A percentile compares a stretch with the other conserved stretches of the same genome.
phyloP scores from a whole-genome alignment of 2,329 filamentous ascomycete genomes.

The Decorospora gaudefroyi region DNA sequence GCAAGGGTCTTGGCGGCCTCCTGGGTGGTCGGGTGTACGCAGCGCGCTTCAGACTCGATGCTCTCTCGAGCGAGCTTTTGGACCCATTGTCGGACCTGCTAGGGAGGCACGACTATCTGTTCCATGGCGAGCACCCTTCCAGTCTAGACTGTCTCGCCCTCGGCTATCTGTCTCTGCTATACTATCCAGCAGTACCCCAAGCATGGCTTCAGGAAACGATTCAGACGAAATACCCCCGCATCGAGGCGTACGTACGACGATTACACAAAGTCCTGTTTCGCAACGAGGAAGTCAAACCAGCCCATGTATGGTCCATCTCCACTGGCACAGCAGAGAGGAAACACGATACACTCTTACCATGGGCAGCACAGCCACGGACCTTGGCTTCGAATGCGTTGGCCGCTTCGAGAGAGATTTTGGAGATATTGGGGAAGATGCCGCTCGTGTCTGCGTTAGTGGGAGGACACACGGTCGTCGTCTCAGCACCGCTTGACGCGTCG shows the following conservation, averaged over 20 bases:
- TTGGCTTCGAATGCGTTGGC: slow-evolving; percentile 15
- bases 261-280: slow-evolving; percentile 38
- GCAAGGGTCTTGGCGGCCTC: slow-evolving; percentile 63
- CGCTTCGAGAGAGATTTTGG: slow-evolving; percentile 30
- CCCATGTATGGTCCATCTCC: slow-evolving; percentile 38
- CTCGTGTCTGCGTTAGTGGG: slow-evolving; percentile 27
- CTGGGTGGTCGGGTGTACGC: slow-evolving; percentile 70
- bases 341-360: slow-evolving; percentile 26
- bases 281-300: slow-evolving; percentile 26
- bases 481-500: slow-evolving; percentile 11
- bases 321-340: slow-evolving; percentile 11
- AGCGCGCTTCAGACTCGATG: slow-evolving; percentile 75
- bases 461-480: slow-evolving; percentile 13
- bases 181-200: slow-evolving; percentile 64
- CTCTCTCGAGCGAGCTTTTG: slow-evolving; percentile 70
- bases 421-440: slow-evolving; percentile 32
- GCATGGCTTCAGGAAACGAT: slow-evolving; percentile 65
- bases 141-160: slow-evolving; percentile 78
- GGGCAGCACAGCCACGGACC: slow-evolving; percentile 24
- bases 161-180: slow-evolving; percentile 78
- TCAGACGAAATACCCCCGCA: slow-evolving; percentile 52
- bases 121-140: slow-evolving; percentile 58
- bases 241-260: slow-evolving; percentile 47
- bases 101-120: slow-evolving; percentile 60
- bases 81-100: slow-evolving; percentile 69